Percentiles rank a stretch among this genome's conserved stretches.
phyloP scores from a whole-genome alignment of 805 yeast genomes.

The Pichia occidentalis region DNA sequence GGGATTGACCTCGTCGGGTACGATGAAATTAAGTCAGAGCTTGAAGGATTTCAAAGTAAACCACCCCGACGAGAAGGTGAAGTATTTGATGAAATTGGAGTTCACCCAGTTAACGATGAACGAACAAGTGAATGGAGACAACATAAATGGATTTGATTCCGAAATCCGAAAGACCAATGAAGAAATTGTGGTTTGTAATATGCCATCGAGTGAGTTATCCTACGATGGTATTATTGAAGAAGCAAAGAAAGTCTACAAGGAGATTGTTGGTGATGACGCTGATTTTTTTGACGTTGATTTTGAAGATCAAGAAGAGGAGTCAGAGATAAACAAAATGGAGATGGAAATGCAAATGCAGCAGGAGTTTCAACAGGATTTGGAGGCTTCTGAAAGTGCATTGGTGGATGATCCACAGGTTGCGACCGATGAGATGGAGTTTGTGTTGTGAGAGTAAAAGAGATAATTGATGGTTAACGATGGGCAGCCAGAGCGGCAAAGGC shows the following conservation, averaged over 20 bases:
- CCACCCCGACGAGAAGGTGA: constrained; percentile 43
- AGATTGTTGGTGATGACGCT: constrained; percentile 86
- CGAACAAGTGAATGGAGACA: constrained; percentile 29
- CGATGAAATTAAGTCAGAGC: constrained; percentile 80
- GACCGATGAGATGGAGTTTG: constrained; percentile 34
- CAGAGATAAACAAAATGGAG: constrained; percentile 4
- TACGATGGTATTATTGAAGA: constrained; percentile 88
- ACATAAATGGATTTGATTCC: constrained; percentile 16
- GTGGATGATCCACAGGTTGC: constrained; percentile 32
- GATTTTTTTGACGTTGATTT: constrained; percentile 96
- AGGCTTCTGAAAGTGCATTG: constrained; percentile 28
- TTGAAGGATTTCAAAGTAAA: constrained; percentile 79
- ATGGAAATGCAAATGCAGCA: neutral
- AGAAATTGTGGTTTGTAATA: constrained; percentile 42
- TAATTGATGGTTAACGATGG: no score
- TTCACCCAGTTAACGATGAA: constrained; percentile 54
- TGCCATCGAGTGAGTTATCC: constrained; percentile 81
- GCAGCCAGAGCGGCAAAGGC: no score
- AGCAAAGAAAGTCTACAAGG: constrained; percentile 64
- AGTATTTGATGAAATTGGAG: constrained; percentile 52
- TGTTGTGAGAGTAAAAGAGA: constrained; percentile 17
- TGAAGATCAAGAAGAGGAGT: constrained; percentile 80
- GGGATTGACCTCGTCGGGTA: constrained; percentile 23
- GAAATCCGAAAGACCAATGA: constrained; percentile 28
- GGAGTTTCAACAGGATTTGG: no score